phyloP scores from a whole-genome alignment of 148 eudicot species.

The Spergularia bocconei region DNA sequence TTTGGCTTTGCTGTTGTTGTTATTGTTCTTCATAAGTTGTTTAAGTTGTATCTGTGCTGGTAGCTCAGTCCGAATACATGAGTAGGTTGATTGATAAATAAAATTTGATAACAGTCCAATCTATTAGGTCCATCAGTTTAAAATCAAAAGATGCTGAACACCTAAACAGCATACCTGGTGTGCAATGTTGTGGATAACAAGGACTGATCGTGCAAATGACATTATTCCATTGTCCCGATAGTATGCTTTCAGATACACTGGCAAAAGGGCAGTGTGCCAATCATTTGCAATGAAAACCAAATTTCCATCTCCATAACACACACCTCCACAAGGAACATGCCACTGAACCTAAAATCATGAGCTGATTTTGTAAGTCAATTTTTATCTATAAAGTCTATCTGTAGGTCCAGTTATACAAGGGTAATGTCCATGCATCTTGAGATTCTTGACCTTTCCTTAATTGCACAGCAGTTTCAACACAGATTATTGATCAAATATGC shows the following conservation, averaged over 20 bases:
- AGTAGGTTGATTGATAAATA: not conserved
- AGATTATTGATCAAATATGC: not conserved
- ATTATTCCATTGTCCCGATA: constrained; percentile 88
- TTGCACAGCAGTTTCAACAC: not conserved
- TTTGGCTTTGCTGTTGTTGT: too few species aligned
- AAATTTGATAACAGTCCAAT: not conserved
- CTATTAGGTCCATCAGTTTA: not conserved
- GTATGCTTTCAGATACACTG: constrained; percentile 94
- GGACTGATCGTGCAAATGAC: constrained; percentile 75
- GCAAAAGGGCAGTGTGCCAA: constrained; percentile 96
- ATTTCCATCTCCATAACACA: constrained; percentile 97
- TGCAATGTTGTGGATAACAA: constrained; percentile 95
- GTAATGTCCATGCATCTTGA: not conserved
- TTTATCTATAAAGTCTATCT: not conserved
- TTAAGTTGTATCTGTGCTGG: not conserved
- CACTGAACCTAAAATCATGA: constrained; percentile 76
- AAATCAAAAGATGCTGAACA: not conserved
- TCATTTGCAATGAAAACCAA: constrained; percentile 96
- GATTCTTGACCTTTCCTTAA: not conserved
- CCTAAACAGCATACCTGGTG: constrained; percentile 66
- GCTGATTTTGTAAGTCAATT: not conserved
- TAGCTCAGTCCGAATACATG: not conserved
- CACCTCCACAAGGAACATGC: constrained; percentile 97
- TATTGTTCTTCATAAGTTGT: not conserved
- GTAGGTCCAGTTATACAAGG: not conserved